These are phyloP conservation scores for Colletotrichum plurivorum DNA, from an alignment of 2,329 filamentous ascomycete genomes.

Conservation along the genomic window DNA sequence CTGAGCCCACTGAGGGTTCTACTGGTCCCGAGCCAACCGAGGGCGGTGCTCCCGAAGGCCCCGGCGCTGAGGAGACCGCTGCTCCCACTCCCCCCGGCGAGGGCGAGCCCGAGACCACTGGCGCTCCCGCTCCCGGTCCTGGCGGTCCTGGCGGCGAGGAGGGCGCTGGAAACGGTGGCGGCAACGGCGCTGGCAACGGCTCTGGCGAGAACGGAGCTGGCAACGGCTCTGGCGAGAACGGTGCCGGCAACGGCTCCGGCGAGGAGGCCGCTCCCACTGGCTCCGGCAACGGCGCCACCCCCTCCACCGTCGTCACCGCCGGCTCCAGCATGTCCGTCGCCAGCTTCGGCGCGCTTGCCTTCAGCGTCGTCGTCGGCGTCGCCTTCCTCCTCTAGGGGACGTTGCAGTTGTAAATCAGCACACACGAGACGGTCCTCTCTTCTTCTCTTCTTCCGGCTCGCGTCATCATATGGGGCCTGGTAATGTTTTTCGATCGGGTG, in stretches of 20 bases:
- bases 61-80: not conserved
- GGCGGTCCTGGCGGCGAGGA: not conserved
- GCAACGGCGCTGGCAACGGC: too few relatives aligned
- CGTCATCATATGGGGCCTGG: not conserved
- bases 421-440: not conserved
- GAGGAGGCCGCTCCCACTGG: not conserved
- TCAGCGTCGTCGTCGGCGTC: constrained; percentile 35
- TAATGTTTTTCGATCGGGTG: constrained; percentile 27
- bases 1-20: not conserved
- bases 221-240: too few relatives aligned
- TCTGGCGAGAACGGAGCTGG: too few relatives aligned
- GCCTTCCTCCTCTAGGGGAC: constrained; percentile 35
- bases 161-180: too few relatives aligned
- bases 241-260: too few relatives aligned
- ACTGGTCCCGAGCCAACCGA: not conserved
- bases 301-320: constrained; percentile 22
- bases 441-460: constrained; percentile 26
- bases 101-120: constrained; percentile 5
- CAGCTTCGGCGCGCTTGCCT: constrained; percentile 39
- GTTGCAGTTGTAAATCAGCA: not conserved
- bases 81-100: not conserved
- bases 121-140: not conserved
- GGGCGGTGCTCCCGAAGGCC: not conserved
- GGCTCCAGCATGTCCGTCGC: constrained; percentile 39
- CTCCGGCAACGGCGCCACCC: not conserved